These are phyloP conservation scores for Lycium barbarum DNA, from an alignment of 257 asterid genomes.

Conservation along the genomic window DNA sequence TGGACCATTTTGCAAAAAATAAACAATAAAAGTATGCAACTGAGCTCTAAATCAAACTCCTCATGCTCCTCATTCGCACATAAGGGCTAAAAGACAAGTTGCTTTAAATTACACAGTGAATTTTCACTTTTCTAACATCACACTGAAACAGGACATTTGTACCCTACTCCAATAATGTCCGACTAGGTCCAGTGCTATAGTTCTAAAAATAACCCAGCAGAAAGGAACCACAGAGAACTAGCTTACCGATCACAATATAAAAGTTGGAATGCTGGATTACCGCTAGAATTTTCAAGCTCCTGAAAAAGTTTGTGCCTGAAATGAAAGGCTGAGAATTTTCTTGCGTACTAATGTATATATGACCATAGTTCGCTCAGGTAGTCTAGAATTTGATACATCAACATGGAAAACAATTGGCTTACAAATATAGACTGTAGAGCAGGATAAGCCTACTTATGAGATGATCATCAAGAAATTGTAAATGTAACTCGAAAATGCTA, in stretches of 20 bases:
- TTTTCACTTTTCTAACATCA: background rate
- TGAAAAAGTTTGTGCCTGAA: background rate
- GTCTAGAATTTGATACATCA: conserved; percentile 16
- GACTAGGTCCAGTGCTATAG: background rate
- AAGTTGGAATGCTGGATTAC: background rate
- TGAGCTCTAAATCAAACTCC: background rate
- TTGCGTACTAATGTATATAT: background rate
- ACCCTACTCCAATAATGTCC: background rate
- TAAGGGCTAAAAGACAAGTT: background rate
- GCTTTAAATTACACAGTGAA: background rate
- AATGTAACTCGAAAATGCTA: background rate
- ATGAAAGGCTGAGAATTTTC: background rate
- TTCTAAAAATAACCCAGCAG: background rate
- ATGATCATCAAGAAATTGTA: background rate
- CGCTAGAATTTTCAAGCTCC: background rate
- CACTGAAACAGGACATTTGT: background rate
- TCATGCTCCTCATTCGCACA: background rate
- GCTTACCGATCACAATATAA: background rate
- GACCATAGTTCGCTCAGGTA: background rate
- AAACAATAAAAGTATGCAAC: background rate
- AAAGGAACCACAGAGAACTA: background rate
- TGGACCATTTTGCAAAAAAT: background rate
- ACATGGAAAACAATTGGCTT: background rate
- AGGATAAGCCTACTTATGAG: background rate
- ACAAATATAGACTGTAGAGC: background rate